Conservation (phyloP, 306 rosid genomes). For the Albizia julibrissin region DNA sequence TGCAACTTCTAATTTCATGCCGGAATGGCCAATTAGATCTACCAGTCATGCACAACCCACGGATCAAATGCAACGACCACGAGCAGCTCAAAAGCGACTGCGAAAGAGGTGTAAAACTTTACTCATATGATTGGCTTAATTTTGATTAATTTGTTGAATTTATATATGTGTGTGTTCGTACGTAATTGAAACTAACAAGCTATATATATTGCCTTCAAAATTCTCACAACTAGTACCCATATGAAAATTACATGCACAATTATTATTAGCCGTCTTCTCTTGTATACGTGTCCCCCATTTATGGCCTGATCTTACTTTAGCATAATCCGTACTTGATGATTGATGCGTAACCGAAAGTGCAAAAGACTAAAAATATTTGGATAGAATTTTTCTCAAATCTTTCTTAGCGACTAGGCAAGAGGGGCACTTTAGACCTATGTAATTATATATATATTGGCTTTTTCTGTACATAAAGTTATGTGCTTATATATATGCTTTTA, state of each 20-base stretch:
- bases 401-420: constrained; percentile 21
- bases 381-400: constrained; percentile 31
- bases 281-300: neutral
- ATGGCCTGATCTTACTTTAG: constrained; percentile 8
- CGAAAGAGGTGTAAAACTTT: constrained; percentile 49
- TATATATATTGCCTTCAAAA: neutral
- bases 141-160: neutral
- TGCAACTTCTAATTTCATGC: constrained; percentile 20
- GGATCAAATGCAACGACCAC: constrained; percentile 36
- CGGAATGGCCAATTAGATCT: constrained; percentile 31
- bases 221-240: neutral
- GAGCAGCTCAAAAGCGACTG: constrained; percentile 27
- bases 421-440: neutral
- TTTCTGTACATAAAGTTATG: neutral
- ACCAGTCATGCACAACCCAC: constrained; percentile 4
- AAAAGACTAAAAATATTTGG: neutral
- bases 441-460: neutral
- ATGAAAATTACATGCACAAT: neutral
- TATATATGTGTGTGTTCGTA: neutral
- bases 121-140: neutral
- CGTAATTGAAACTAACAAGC: neutral
- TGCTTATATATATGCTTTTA: neutral
- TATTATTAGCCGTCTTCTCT: neutral
- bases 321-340: constrained; percentile 14
- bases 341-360: constrained; percentile 19